Percentiles rank a stretch among this genome's conserved stretches.
Conservation (phyloP, 2,329 filamentous ascomycete species). For the Dryadomyces quercus-mongolicae region DNA sequence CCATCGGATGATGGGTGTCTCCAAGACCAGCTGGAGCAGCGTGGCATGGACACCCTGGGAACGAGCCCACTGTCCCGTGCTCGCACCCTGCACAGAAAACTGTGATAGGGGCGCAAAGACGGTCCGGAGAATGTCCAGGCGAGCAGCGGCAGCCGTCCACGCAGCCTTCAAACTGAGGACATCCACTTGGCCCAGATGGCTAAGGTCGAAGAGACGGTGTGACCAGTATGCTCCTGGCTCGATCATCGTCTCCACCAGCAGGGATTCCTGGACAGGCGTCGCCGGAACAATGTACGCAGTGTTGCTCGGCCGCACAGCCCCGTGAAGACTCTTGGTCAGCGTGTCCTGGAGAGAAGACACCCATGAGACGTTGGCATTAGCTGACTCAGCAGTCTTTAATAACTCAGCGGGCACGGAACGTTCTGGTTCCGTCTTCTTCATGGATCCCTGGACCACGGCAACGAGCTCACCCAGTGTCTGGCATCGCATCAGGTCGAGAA, state of each 20-base stretch:
- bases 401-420: too few relatives aligned
- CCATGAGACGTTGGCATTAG: not conserved
- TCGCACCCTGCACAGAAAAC: slow-evolving; percentile 1
- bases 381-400: too few relatives aligned
- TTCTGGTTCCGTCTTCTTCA: too few relatives aligned
- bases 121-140: slow-evolving; percentile 23
- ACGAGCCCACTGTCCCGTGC: not conserved
- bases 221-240: slow-evolving; percentile 25
- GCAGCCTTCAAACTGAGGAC: slow-evolving; percentile 17
- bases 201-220: slow-evolving; percentile 23
- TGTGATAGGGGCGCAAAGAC: slow-evolving; percentile 20
- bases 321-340: slow-evolving; percentile 7
- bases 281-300: slow-evolving; percentile 16
- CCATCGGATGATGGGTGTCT: not conserved
- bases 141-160: slow-evolving; percentile 19
- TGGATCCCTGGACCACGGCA: slow-evolving; percentile 4
- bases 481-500: slow-evolving; percentile 15
- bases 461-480: slow-evolving; percentile 14
- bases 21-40: not conserved
- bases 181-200: slow-evolving; percentile 15
- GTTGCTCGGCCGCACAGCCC: slow-evolving; percentile 6
- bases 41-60: not conserved
- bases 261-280: slow-evolving; percentile 24
- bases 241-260: slow-evolving; percentile 26
- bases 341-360: not conserved